Evolutionary conservation across 345 rosid species (phyloP).

Genomic region (Boechera stricta): DNA sequence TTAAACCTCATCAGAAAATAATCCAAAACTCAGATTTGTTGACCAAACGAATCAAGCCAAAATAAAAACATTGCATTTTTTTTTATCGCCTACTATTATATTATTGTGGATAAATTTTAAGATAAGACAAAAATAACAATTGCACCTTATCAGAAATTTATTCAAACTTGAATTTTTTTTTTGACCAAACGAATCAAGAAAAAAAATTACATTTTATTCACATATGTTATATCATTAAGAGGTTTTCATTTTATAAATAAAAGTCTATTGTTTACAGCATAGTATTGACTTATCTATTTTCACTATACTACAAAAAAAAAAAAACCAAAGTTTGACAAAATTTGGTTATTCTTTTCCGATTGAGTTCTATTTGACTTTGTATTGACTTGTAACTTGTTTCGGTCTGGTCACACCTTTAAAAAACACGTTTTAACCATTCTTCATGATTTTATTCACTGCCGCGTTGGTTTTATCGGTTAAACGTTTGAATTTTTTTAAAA

Average conservation of each 20-base stretch:
- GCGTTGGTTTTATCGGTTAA: neutral
- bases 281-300: no score
- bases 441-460: neutral
- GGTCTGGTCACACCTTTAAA: no score
- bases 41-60: neutral
- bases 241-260: no score
- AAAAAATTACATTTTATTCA: neutral
- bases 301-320: neutral
- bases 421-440: neutral
- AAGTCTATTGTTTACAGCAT: no score
- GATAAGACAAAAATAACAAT: neutral
- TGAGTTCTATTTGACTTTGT: neutral
- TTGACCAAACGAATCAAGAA: neutral
- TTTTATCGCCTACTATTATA: neutral
- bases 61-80: neutral
- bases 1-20: neutral
- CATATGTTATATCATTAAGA: neutral
- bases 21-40: neutral
- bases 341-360: no score
- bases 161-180: neutral
- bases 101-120: neutral
- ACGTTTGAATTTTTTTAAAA: neutral
- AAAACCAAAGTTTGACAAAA: neutral
- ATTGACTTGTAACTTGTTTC: neutral
- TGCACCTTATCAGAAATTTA: neutral